Base-by-base conservation (phyloP, 2,329 filamentous ascomycete genomes). In the Rosellinia necatrix region DNA sequence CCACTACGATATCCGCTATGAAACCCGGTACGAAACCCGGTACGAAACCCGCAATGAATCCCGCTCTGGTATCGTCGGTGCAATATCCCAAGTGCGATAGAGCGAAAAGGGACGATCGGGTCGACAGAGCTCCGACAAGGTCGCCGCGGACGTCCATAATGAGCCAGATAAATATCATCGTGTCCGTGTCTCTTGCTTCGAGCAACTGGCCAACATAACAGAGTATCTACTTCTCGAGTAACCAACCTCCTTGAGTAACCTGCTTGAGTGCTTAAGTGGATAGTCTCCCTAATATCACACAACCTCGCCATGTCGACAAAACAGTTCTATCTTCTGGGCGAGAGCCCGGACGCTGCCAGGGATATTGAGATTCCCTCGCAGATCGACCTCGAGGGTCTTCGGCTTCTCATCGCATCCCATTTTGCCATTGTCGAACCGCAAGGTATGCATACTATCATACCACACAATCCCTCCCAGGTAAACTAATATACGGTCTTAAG, bases 361-460 rank as follows among this genome's bases (percentile, higher is more conserved):
- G 70, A 73, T 6, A 70, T 79, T 35, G 73, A 75, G 6, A 44
- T 78, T 3, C 64, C 71, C n/a, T 40, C 66, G 4, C 64, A 69
- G 2, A 53, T 65, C n/a, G 70, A 75, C 35, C 65, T 71, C 21
- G 71, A 75, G 24, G 71, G 69, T 13, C 69, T 78, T 1, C 71
- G 71, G 25, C 69, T 76, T 40, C 60, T 76, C 12, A 66, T 76
- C 13, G 75, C 75, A 3, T 72, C 75, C 9, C 68, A 76, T 40
- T 79, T 78, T 62, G 72, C 74, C 44, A 73, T 78, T 50, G 76
- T 78, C 35, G 71, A 76, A 6, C 65, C 74, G 3, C 72, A 70
- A 19, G 74, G 76, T 75, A 67, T 27, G 61, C n/a, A n/a, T n/a
- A n/a, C n/a, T n/a, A n/a, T 54, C 7, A 21, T 8, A 56, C 5